Evolutionary conservation across 2,329 filamentous ascomycete genomes (phyloP), one percentile per base, ranked within the genome.

Genomic region (Rhinocladiella mackenziei): DNA sequence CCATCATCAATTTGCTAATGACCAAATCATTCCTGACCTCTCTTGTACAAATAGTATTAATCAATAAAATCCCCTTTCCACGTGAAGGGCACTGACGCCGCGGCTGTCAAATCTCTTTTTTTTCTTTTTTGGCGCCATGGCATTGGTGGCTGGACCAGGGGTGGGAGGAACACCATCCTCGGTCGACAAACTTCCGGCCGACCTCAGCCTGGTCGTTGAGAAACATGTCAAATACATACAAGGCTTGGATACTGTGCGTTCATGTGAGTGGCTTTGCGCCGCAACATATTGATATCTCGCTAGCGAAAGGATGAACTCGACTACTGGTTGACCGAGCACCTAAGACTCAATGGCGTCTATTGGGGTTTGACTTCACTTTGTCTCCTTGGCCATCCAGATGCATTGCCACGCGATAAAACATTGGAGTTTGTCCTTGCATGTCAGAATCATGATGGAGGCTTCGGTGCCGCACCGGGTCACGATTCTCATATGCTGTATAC

Each of bases 401-500:
- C 84, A 2, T 77, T 98, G 7, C 84, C 91, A 8, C 80, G 86
- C 41, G 75, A 82, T 40, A 81, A 86, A 51, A 85, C 92, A 17
- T 83, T 98, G 60, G 80, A 89, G 56, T 98, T 94, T 67, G 86
- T 97, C n/a, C 77, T 96, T 38, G 89, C 85, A n/a, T 98, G 92
- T 58, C 83, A 95, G 69, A 83, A 89, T 62, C 81, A 86, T 1
- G 86, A 76, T 61, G 92, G 92, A 36, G 92, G 92, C 10, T 97
- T 98, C 62, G 89, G 89, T 35, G 89, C 92, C 41, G 89, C 91
- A 9, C 92, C 92, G 0, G 86, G 86, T 4, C 92, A 98, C 64
- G 92, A 98, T 69, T 81, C 91, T 18, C 92, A 98, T 65, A 87
- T 98, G 80, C 78, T 97, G 39, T 96, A 91, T 64, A 98, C 92